Evolutionary conservation across 805 yeast genomes (phyloP), one percentile per base, ranked within the genome.

Genomic region (Millerozyma acaciae): DNA sequence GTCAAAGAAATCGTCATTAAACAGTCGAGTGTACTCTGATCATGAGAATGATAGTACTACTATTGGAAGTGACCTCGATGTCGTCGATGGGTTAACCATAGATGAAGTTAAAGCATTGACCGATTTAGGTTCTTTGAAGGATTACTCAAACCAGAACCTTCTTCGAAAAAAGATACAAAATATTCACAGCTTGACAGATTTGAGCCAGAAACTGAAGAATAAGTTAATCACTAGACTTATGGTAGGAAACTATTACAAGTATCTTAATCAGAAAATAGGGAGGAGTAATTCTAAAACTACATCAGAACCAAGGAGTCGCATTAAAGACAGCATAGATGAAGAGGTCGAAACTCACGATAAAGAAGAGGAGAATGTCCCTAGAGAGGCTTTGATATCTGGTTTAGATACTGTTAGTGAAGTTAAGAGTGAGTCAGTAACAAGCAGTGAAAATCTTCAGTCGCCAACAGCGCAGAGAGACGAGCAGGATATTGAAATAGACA

Each of bases 231-330:
- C 83, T 27, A 66, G 72, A 39, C 57, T 81, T 33, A 80, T 80
- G 87, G 78, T 81, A 74, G 76, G 81, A 6, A 75, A 83, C 28
- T 77, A 75, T 39, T 69, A 73, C 38, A 75, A 73, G 38, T 75
- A 71, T 40, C 51, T 68, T 21, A 58, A 60, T 35, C 56, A 51
- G 45, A 56, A 49, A 48, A 44, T 42, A 40, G 54, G 45, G 36
- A 41, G 30, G 33, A 53, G 31, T 5, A 37, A 39, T 23, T 6
- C 13, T 23, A n/a, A 23, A 23, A 10, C 15, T n/a, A 7, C 13
- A n/a, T n/a, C 10, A 40, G 28, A 41, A 38, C 13, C 51, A 49
- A 31, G 39, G 35, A 23, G 37, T 53, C 37, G 47, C 43, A 7
- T 26, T 52, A 17, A 34, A 46, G 10, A 37, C 29, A 7, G n/a